A percentile compares a stretch with the other conserved stretches of the same genome.
phyloP scores from a whole-genome alignment of 768 basidiomycete genomes.

The Kwoniella pini region DNA sequence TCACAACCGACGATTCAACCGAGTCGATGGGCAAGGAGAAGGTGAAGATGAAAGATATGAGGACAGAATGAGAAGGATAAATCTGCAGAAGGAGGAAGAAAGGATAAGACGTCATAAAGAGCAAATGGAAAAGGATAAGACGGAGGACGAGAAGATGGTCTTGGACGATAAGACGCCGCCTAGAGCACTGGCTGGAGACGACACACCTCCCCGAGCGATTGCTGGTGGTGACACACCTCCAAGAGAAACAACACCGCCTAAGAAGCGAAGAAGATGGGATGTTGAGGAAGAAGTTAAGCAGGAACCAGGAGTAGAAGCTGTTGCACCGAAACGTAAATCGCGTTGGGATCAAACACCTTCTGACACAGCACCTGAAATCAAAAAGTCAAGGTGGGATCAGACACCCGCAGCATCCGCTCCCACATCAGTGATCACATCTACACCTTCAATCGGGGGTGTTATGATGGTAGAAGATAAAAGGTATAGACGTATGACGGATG shows the following conservation, averaged over 20 bases:
- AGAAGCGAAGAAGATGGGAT: constrained; percentile 80
- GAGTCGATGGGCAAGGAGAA: constrained; percentile 66
- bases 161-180: constrained; percentile 82
- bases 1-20: constrained; percentile 84
- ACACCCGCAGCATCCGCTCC: constrained; percentile 68
- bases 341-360: constrained; percentile 94
- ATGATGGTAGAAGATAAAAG: constrained; percentile 75
- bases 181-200: constrained; percentile 62
- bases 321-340: constrained; percentile 83
- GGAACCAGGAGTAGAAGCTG: constrained; percentile 68
- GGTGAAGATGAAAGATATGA: constrained; percentile 82
- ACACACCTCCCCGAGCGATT: constrained; percentile 49
- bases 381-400: constrained; percentile 97
- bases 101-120: constrained; percentile 80
- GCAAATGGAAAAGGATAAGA: constrained; percentile 75
- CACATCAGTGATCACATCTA: constrained; percentile 49
- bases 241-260: constrained; percentile 24
- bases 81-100: constrained; percentile 89
- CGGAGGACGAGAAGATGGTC: constrained; percentile 69
- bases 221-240: constrained; percentile 57
- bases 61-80: constrained; percentile 88
- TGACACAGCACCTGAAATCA: constrained; percentile 66
- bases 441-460: constrained; percentile 40
- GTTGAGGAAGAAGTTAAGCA: constrained; percentile 61
- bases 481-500: constrained; percentile 92